Percentiles rank a stretch among this genome's conserved stretches.
Evolutionary conservation across 208 protist species (phyloP).

Genomic region (Tritrichomonas foetus): DNA sequence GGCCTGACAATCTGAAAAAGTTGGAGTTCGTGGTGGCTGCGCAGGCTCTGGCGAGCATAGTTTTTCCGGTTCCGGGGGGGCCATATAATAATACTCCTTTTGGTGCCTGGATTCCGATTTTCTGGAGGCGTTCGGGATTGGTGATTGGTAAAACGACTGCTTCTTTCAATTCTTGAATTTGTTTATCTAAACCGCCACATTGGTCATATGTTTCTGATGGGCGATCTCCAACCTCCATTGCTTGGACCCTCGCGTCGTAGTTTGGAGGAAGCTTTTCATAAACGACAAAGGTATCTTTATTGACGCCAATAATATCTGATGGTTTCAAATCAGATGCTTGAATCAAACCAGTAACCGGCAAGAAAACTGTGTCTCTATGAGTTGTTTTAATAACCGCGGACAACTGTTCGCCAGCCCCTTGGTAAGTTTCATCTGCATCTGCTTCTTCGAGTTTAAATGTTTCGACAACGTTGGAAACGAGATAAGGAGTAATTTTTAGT

Average conservation of each 20-base stretch:
- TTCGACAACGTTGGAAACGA: constrained; percentile 81
- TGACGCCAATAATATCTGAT: constrained; percentile 97
- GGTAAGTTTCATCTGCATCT: constrained; percentile 65
- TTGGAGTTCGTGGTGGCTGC: constrained; percentile 94
- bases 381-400: constrained; percentile 91
- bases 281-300: constrained; percentile 99
- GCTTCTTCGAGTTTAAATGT: constrained; percentile 61
- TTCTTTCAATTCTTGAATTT: constrained; percentile 95
- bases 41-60: constrained; percentile 92
- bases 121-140: constrained; percentile 90
- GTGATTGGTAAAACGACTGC: constrained; percentile 98
- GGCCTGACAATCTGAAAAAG: constrained; percentile 98
- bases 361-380: constrained; percentile 94
- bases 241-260: constrained; percentile 98
- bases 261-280: constrained; percentile 96
- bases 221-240: constrained; percentile 97
- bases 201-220: constrained; percentile 98
- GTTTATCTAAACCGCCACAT: constrained; percentile 98
- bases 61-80: constrained; percentile 93
- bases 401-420: constrained; percentile 78
- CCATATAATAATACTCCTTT: constrained; percentile 90
- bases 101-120: constrained; percentile 95
- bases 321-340: constrained; percentile 84
- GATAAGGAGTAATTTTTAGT: constrained; percentile 80
- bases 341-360: constrained; percentile 98